Evolutionary conservation across 495 filamentous ascomycete genomes (phyloP).

Genomic region (Xylaria grammica): DNA sequence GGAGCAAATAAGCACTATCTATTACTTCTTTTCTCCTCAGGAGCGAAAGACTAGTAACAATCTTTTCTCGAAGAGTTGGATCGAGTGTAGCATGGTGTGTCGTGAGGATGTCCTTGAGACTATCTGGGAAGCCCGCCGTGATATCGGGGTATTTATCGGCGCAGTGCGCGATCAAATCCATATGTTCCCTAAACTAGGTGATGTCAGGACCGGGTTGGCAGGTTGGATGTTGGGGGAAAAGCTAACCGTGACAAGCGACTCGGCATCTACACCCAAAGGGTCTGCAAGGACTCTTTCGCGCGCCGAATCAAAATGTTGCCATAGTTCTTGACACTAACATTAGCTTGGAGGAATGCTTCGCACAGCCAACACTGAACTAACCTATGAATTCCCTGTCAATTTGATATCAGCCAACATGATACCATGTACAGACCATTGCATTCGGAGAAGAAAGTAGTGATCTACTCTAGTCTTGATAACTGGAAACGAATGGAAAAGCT

Average conservation of each 20-base stretch:
- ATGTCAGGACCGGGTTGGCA: neutral
- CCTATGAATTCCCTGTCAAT: constrained; percentile 22
- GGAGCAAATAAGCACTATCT: constrained; percentile 79
- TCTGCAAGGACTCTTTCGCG: constrained; percentile 91
- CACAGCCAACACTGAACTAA: constrained; percentile 18
- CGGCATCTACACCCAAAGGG: constrained; percentile 68
- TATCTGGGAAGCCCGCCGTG: constrained; percentile 75
- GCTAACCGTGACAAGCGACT: constrained; percentile 58
- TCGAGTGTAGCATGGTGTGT: constrained; percentile 82
- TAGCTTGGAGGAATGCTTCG: constrained; percentile 24
- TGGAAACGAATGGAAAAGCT: neutral
- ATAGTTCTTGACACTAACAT: constrained; percentile 53
- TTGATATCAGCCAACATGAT: neutral
- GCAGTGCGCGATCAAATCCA: constrained; percentile 89
- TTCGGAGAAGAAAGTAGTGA: neutral
- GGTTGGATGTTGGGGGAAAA: neutral
- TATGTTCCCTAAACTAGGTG: constrained; percentile 74
- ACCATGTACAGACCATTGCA: neutral
- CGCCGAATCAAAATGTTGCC: constrained; percentile 88
- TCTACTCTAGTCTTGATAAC: neutral
- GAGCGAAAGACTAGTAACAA: constrained; percentile 88
- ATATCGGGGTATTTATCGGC: constrained; percentile 89
- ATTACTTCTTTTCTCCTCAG: constrained; percentile 90
- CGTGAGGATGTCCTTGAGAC: constrained; percentile 78
- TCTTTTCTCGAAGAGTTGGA: constrained; percentile 85